Base-by-base conservation (phyloP, 176 grass and related monocot species). In the Avena atlantica region DNA sequence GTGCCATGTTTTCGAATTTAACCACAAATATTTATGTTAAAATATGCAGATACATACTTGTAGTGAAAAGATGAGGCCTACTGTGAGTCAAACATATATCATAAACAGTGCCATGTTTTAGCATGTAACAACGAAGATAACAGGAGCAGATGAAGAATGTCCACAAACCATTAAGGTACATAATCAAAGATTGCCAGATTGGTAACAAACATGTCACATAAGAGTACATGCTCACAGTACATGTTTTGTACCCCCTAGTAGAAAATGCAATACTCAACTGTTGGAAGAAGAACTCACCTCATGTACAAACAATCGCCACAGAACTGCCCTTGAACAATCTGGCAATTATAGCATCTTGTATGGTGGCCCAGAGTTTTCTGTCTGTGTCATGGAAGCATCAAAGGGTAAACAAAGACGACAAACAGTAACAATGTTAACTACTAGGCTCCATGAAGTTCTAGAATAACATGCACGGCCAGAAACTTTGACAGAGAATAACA, bases 301-400 rank as follows among this genome's bases (percentile, higher is more conserved):
- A 93, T 98, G 69, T 90, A 96, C 78, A 98, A 80, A 93, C 96
- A 98, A 85, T 98, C 90, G 50, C 97, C 97, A 88, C 97, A 98
- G 63, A 96, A 96, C 87, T 98, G 97, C 17, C 97, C 97, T 81
- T 94, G 94, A n/a, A 87, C 70, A 82, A 96, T 86, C 76, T 90
- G 88, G 76, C 97, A 98, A 56, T 89, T 91, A 45, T 47, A 88
- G 79, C 97, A 98, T 49, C 85, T 87, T 20, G 97, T 98, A 67
- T 84, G 93, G 78, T 90, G 82, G 55, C 97, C 94, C 56, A 94
- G 92, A 77, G 97, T 98, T 89, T 98, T 98, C 62, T 94, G 92
- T 37, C 97, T 98, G 85, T 58, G 82, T 21, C 29, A 79, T 80
- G 24, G 15, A 84, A 87, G 34, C 40, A 73, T 50, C 52, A 86